phyloP scores from a whole-genome alignment of 2,329 filamentous ascomycete species.

The Botryotinia calthae region DNA sequence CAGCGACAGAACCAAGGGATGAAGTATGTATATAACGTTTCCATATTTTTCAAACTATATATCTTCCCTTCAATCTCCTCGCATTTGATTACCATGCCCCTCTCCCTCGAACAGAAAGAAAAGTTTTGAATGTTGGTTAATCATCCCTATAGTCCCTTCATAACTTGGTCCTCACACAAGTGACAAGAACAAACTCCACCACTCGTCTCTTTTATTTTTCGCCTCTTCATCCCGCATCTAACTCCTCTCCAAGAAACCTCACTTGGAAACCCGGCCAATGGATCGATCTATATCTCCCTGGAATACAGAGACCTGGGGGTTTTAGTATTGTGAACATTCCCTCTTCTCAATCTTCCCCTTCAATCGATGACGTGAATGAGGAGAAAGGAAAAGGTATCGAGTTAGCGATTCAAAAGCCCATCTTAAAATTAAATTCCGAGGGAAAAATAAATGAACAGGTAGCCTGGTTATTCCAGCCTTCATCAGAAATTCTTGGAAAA shows the following conservation, averaged over 20 bases:
- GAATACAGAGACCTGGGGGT: background rate
- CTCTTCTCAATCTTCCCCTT: background rate
- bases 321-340: background rate
- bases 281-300: background rate
- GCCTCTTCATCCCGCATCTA: background rate
- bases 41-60: background rate
- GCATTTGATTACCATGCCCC: background rate
- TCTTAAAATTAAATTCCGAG: background rate
- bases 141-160: background rate
- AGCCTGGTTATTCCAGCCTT: background rate
- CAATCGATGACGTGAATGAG: background rate
- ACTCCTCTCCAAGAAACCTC: background rate
- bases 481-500: background rate
- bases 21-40: background rate
- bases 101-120: background rate
- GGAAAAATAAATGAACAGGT: background rate
- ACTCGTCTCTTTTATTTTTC: constrained; percentile 1
- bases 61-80: background rate
- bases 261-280: constrained; percentile 2
- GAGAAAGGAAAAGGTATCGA: background rate
- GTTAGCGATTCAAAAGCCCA: background rate
- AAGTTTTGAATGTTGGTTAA: background rate
- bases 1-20: background rate
- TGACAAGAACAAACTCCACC: background rate
- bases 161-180: background rate